Conservation (phyloP, 2,329 filamentous ascomycete genomes). For the Fusarium musae region DNA sequence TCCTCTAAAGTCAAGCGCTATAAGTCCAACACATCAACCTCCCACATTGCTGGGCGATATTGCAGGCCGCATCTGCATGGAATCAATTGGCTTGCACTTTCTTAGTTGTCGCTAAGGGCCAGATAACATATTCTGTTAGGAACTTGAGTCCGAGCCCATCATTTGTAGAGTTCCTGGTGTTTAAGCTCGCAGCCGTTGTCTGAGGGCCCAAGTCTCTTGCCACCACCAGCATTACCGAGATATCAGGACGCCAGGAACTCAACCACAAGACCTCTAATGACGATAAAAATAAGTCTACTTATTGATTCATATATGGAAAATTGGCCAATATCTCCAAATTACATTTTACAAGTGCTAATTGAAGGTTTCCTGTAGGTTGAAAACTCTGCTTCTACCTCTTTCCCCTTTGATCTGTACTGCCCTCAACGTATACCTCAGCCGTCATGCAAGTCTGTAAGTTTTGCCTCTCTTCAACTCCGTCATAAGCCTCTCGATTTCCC, state of each 20-base stretch:
- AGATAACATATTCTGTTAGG: not conserved
- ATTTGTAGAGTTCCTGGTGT: not conserved
- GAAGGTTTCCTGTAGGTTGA: not conserved
- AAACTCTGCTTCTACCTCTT: not conserved
- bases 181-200: not conserved
- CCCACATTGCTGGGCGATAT: not conserved
- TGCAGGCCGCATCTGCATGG: not conserved
- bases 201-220: not conserved
- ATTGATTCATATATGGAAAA: fast-evolving
- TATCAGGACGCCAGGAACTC: not conserved
- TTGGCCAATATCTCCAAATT: fast-evolving
- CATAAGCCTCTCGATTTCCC: not conserved
- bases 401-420: not conserved
- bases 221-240: not conserved
- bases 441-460: not conserved
- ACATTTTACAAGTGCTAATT: fast-evolving
- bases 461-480: not conserved
- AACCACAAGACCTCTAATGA: not conserved
- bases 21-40: not conserved
- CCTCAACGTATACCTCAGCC: not conserved
- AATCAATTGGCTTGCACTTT: fast-evolving
- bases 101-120: not conserved
- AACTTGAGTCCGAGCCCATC: fast-evolving
- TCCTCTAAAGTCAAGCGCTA: not conserved
- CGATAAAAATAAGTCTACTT: not conserved